Evolutionary conservation across 441 rosid species (phyloP).

Genomic region (Gossypium davidsonii): DNA sequence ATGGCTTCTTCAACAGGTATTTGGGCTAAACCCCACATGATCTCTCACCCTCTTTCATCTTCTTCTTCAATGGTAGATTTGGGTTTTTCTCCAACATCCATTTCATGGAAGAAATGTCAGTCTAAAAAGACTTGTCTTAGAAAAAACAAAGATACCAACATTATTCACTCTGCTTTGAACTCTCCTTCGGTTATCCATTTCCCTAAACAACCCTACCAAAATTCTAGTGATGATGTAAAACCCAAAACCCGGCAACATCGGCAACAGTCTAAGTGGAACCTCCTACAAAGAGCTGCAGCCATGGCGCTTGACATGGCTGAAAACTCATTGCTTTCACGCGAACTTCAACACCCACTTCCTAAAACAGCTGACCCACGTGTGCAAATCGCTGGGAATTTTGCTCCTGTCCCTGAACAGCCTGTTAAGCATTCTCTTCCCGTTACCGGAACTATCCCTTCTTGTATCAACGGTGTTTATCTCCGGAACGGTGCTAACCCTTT

Average conservation of each 20-base stretch:
- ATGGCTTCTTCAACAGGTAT: conserved; percentile 26
- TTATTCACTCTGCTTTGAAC: conserved; percentile 24
- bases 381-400: conserved; percentile 67
- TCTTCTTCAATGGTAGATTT: background rate
- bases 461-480: conserved; percentile 59
- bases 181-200: conserved; percentile 27
- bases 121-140: background rate
- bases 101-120: background rate
- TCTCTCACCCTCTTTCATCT: background rate
- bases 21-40: conserved; percentile 27
- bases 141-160: background rate
- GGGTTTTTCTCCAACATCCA: conserved; percentile 11
- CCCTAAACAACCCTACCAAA: conserved; percentile 23
- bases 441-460: conserved; percentile 51
- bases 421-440: conserved; percentile 37
- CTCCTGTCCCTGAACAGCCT: conserved; percentile 62
- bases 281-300: conserved; percentile 54
- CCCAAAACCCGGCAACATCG: background rate
- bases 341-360: conserved; percentile 45
- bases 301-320: conserved; percentile 47
- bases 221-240: conserved; percentile 5
- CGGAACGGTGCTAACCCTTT: conserved; percentile 80
- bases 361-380: conserved; percentile 62
- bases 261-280: conserved; percentile 32
- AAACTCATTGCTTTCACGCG: conserved; percentile 43